Conservation (phyloP, 768 basidiomycete species). For the Plicaturopsis crispa region DNA sequence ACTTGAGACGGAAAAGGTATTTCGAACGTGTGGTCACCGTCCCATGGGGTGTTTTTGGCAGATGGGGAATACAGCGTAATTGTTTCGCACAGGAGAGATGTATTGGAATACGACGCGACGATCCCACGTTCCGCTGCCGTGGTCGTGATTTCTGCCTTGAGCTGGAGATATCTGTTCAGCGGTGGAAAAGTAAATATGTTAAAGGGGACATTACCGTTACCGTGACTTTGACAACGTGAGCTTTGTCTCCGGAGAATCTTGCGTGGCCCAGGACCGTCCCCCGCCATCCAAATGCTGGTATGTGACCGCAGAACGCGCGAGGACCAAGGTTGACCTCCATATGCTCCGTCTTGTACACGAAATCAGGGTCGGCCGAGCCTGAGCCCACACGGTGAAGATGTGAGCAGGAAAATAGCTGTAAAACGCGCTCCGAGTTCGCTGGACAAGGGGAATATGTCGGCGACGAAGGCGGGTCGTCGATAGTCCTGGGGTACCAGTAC, state of each 20-base stretch:
- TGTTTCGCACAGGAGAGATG: conserved; percentile 19
- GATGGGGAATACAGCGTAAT: conserved; percentile 19
- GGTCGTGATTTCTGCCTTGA: conserved; percentile 28
- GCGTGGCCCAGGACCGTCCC: conserved; percentile 32
- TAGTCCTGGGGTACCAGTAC: too few species aligned
- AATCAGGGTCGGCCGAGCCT: conserved; percentile 21
- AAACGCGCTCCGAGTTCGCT: conserved; percentile 24
- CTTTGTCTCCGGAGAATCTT: conserved; percentile 23
- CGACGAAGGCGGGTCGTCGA: neutral
- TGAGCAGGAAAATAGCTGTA: conserved; percentile 18
- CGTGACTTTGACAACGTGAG: too few species aligned
- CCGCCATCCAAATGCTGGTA: conserved; percentile 35
- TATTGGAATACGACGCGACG: conserved; percentile 16
- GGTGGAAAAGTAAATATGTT: too few species aligned
- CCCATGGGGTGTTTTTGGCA: conserved; percentile 13
- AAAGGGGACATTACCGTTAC: too few species aligned
- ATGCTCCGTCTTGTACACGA: conserved; percentile 30
- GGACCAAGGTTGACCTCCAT: conserved; percentile 33
- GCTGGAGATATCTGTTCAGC: conserved; percentile 23
- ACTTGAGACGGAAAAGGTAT: conserved; percentile 30
- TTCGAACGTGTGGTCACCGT: conserved; percentile 25
- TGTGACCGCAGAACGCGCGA: conserved; percentile 26
- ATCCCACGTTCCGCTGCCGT: conserved; percentile 22
- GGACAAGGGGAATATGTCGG: conserved; percentile 20
- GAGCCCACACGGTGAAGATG: neutral